Evolutionary conservation across 495 filamentous ascomycete genomes (phyloP), one percentile per base, ranked within the genome.

Genomic region (Saxophila tyrrhenica): DNA sequence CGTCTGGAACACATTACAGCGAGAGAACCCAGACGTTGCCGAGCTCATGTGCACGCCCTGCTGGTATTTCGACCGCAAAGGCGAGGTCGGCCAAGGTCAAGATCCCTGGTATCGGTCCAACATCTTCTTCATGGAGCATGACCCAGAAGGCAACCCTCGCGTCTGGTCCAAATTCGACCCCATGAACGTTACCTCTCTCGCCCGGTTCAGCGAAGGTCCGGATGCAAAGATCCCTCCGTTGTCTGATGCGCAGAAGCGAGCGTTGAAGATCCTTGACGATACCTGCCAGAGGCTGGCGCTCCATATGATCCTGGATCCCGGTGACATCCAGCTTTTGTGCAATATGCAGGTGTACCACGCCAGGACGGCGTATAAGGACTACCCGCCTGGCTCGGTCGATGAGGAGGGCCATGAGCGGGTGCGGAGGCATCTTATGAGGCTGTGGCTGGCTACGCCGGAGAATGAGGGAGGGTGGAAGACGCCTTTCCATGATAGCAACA

Each of bases 21-120:
- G 57, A 9, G 81, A 89, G 65, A 79, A 84, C 3, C 89, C 88
- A 0, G 88, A 92, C 59, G 83, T 94, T 8, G 78, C 86, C 0
- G 77, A 83, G 67, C 79, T 79, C 29, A 72, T 95, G 48, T 82
- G 83, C 1, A 69, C 80, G 54, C 87, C 88, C 0, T 80, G 85
- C 61, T 95, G 89, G 89, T 94, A 92, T 70, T 92, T 95, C 64
- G 89, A 95, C 66, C 86, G 89, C 56, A 95, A 95, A 69, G 89
- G 89, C 42, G 89, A 94, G 71, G 80, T 77, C 1, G 81, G 76
- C 32, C 72, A 74, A 38, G 87, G 85, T 24, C 73, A 94, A 68
- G 80, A 89, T 38, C 80, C 83, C 50, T 95, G 78, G 63, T 85
- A 91, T 64, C 75, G 77, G 25, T 80, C 80, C 21, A 77, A 78